Percentiles rank a stretch among this genome's conserved stretches.
Evolutionary conservation across 768 basidiomycete species (phyloP).

Genomic region (Filobasidium wieringae): DNA sequence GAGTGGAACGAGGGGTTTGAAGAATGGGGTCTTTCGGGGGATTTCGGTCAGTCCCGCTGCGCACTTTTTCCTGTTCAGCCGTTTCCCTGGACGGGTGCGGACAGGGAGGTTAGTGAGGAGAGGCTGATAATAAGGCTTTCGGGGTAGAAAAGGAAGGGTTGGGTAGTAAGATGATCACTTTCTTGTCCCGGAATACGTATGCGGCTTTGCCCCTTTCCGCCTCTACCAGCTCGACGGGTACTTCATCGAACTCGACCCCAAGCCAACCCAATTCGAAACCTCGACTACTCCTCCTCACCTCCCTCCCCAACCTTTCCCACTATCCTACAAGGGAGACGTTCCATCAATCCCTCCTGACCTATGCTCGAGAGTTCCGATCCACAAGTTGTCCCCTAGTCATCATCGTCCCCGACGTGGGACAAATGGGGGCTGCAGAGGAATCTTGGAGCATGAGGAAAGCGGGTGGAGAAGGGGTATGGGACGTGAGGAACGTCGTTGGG

Average conservation of each 20-base stretch:
- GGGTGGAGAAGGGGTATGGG: slow-evolving; percentile 48
- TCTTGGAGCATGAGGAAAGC: slow-evolving; percentile 46
- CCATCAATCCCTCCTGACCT: slow-evolving; percentile 54
- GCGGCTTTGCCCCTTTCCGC: slow-evolving; percentile 49
- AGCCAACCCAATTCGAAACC: slow-evolving; percentile 10
- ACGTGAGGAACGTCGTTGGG: slow-evolving; percentile 60
- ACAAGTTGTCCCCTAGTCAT: slow-evolving; percentile 57
- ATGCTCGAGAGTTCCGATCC: slow-evolving; percentile 42
- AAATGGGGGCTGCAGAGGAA: slow-evolving; percentile 54
- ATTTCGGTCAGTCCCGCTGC: slow-evolving; percentile 24
- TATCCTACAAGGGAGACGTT: slow-evolving; percentile 56
- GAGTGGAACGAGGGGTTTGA: slow-evolving; percentile 71
- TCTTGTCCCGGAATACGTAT: slow-evolving; percentile 49
- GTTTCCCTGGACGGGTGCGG: too few relatives aligned
- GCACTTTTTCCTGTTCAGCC: too few relatives aligned
- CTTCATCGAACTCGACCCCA: slow-evolving; percentile 13
- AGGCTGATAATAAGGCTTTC: neutral
- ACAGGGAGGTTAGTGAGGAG: too few relatives aligned
- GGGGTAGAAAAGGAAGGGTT: slow-evolving; percentile 39
- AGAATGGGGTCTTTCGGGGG: slow-evolving; percentile 42
- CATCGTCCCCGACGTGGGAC: slow-evolving; percentile 69
- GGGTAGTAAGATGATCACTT: slow-evolving; percentile 58
- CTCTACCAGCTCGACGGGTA: slow-evolving; percentile 10
- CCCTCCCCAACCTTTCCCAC: slow-evolving; percentile 82
- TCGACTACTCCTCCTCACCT: slow-evolving; percentile 68